phyloP scores from a whole-genome alignment of 2,329 filamentous ascomycete genomes.

The Remersonia thermophila region DNA sequence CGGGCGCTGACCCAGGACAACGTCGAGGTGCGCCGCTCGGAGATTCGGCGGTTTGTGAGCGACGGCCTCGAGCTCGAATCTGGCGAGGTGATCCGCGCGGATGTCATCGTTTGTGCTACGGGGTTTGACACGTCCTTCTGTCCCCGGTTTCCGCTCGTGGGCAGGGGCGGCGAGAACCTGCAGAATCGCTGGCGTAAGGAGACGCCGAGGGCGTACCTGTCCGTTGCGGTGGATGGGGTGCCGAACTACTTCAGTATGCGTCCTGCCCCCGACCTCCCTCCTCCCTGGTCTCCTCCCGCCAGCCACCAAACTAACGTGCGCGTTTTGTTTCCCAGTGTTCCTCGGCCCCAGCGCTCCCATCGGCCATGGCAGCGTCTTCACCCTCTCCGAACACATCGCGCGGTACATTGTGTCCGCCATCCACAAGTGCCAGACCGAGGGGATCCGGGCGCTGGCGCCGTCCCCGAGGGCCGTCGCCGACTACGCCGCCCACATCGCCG shows the following conservation, averaged over 20 bases:
- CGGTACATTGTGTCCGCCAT: slow-evolving; percentile 38
- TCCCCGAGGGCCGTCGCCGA: slow-evolving; percentile 35
- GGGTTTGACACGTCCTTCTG: slow-evolving; percentile 43
- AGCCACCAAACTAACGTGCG: not conserved
- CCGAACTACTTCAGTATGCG: slow-evolving; percentile 44
- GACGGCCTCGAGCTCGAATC: slow-evolving; percentile 36
- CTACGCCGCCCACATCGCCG: slow-evolving; percentile 35
- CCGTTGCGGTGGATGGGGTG: slow-evolving; percentile 36
- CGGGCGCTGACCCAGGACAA: slow-evolving; percentile 34
- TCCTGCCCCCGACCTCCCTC: not conserved
- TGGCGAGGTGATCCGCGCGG: slow-evolving; percentile 38
- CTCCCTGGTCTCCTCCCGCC: not conserved
- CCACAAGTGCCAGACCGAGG: slow-evolving; percentile 37
- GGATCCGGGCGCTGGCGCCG: slow-evolving; percentile 34
- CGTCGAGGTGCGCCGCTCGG: slow-evolving; percentile 33
- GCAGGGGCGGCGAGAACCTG: slow-evolving; percentile 34
- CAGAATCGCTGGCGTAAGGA: slow-evolving; percentile 34
- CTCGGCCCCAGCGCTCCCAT: slow-evolving; percentile 41
- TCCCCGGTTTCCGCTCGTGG: slow-evolving; percentile 38
- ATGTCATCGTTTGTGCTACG: slow-evolving; percentile 46
- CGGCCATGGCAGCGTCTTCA: slow-evolving; percentile 38
- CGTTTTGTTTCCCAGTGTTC: slow-evolving; percentile 26
- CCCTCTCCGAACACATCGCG: slow-evolving; percentile 38
- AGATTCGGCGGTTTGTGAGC: slow-evolving; percentile 33
- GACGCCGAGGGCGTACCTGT: slow-evolving; percentile 39